Conservation (phyloP, 2,329 filamentous ascomycete genomes). For the Rutstroemia sp. region DNA sequence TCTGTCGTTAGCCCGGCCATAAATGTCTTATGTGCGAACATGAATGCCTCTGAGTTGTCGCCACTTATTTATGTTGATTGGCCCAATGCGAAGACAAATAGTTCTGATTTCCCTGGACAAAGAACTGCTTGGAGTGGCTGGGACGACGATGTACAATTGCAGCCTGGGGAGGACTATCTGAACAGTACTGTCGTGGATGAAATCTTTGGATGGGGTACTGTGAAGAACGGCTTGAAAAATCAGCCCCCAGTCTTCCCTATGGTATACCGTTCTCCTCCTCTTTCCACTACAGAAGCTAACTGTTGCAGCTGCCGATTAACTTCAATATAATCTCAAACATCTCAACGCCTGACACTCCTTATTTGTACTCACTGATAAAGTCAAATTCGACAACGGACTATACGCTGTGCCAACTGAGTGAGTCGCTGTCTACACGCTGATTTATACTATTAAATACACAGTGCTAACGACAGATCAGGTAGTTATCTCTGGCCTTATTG, state of each 20-base stretch:
- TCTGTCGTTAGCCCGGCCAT: slow-evolving; percentile 63
- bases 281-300: not conserved
- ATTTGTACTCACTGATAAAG: slow-evolving; percentile 61
- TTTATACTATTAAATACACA: not conserved
- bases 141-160: slow-evolving; percentile 32
- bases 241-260: slow-evolving; percentile 45
- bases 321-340: slow-evolving; percentile 62
- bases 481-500: slow-evolving; percentile 59
- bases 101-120: slow-evolving; percentile 31
- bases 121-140: slow-evolving; percentile 32
- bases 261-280: slow-evolving; percentile 24
- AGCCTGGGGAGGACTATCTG: slow-evolving; percentile 34
- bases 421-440: not conserved
- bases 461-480: slow-evolving; percentile 25
- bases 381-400: slow-evolving; percentile 40
- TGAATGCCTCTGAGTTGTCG: slow-evolving; percentile 49
- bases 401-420: slow-evolving; percentile 55
- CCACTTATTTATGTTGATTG: slow-evolving; percentile 60
- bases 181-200: slow-evolving; percentile 59
- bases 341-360: slow-evolving; percentile 38
- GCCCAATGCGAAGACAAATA: slow-evolving; percentile 36
- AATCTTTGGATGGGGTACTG: slow-evolving; percentile 58
- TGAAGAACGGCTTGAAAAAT: slow-evolving; percentile 34
- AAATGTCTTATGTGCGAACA: slow-evolving; percentile 66
- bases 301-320: slow-evolving; percentile 42